These are phyloP conservation scores for Botrytis squamosa DNA, from an alignment of 2,329 filamentous ascomycete genomes.

Conservation along the genomic window DNA sequence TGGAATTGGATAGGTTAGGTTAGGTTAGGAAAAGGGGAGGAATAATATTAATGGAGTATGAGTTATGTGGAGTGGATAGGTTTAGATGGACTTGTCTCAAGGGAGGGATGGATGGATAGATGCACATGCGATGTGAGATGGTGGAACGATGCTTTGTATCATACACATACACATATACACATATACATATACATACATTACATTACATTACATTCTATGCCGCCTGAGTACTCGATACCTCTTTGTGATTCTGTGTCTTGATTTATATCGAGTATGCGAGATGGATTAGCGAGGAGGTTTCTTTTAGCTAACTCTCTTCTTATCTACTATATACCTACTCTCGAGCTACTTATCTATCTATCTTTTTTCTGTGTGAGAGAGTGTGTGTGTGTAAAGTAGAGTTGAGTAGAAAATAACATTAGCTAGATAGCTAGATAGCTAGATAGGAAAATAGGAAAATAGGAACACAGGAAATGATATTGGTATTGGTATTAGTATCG, in stretches of 20 bases:
- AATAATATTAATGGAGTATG: slow-evolving; percentile 13
- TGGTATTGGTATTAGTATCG: too few relatives aligned
- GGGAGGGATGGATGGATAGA: background rate
- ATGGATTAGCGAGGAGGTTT: background rate
- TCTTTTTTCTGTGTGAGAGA: too few relatives aligned
- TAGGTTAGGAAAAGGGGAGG: slow-evolving; percentile 7
- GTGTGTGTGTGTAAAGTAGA: background rate
- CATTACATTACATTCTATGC: background rate
- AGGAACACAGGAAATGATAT: too few relatives aligned
- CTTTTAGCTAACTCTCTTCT: background rate
- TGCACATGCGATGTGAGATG: background rate
- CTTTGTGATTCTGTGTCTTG: background rate
- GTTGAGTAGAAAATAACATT: background rate
- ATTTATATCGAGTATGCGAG: background rate
- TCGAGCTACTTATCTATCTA: too few relatives aligned
- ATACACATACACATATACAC: background rate
- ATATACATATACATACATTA: background rate
- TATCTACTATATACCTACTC: too few relatives aligned
- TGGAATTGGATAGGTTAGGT: slow-evolving; percentile 7
- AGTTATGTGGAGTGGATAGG: background rate
- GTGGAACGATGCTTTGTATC: background rate
- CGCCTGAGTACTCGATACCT: background rate
- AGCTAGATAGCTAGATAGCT: too few relatives aligned
- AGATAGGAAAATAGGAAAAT: too few relatives aligned
- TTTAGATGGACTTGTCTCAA: background rate